These are phyloP conservation scores for Dunaliella primolecta DNA, from an alignment of 139 green algal species.

Conservation along the genomic window DNA sequence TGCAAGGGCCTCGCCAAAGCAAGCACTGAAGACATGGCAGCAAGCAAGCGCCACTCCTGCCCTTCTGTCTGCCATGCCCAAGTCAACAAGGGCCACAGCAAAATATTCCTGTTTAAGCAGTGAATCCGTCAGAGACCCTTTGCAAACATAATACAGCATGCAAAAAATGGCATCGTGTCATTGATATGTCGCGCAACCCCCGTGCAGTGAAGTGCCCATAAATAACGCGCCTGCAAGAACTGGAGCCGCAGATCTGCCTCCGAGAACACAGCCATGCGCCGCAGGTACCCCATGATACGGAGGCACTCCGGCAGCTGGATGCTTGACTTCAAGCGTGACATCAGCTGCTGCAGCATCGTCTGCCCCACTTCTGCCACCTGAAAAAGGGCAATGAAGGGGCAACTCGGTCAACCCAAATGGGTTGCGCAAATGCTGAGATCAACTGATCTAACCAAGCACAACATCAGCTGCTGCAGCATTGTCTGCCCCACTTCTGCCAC, in stretches of 20 bases:
- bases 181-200: too few species aligned
- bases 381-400: neutral
- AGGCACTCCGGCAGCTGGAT: constrained; percentile 92
- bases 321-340: constrained; percentile 69
- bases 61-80: too few species aligned
- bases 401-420: neutral
- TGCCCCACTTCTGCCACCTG: constrained; percentile 48
- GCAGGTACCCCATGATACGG: constrained; percentile 88
- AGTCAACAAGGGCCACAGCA: too few species aligned
- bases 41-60: too few species aligned
- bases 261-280: constrained; percentile 77
- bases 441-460: constrained; percentile 48
- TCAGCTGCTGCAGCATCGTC: constrained; percentile 82
- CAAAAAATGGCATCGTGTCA: too few species aligned
- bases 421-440: neutral
- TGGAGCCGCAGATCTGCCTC: constrained; percentile 78
- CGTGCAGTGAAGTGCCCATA: neutral
- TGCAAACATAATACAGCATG: too few species aligned
- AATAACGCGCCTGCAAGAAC: constrained; percentile 64
- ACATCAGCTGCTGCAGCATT: constrained; percentile 86
- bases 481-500: constrained; percentile 42
- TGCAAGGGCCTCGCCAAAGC: too few species aligned
- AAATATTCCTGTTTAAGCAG: too few species aligned
- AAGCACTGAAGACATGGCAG: too few species aligned
- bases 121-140: too few species aligned